Conservation (phyloP, 1,139 yeast species). For the Blastobotrys elegans region DNA sequence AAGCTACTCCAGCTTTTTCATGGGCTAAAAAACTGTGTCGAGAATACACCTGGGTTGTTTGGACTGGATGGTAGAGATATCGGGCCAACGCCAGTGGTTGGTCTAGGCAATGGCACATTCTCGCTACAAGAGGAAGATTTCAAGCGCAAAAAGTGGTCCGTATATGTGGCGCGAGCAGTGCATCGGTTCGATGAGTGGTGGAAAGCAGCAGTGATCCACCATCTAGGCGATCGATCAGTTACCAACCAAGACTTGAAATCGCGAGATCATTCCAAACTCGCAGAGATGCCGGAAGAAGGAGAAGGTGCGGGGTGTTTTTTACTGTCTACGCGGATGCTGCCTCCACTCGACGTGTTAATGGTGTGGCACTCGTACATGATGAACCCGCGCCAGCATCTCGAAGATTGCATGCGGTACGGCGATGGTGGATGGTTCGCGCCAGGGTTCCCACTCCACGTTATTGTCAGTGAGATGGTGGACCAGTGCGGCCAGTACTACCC, state of each 20-base stretch:
- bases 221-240: background rate
- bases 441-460: constrained; percentile 1
- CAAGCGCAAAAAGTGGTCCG: constrained; percentile 33
- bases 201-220: constrained; percentile 9
- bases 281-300: background rate
- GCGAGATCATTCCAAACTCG: background rate
- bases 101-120: background rate
- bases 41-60: background rate
- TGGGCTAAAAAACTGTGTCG: constrained; percentile 3
- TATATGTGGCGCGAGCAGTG: constrained; percentile 34
- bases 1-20: constrained; percentile 6
- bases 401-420: constrained; percentile 24
- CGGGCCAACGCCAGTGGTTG: background rate
- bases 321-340: constrained; percentile 20
- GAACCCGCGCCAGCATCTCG: constrained; percentile 34
- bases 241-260: background rate
- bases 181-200: constrained; percentile 35
- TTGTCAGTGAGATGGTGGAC: background rate
- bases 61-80: background rate
- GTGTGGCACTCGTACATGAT: constrained; percentile 40
- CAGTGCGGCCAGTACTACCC: background rate
- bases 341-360: constrained; percentile 40
- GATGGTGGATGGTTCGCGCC: constrained; percentile 5
- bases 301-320: constrained; percentile 1
- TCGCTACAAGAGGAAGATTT: background rate